These are phyloP conservation scores for Colletotrichum graminicola DNA, from an alignment of 2,329 filamentous ascomycete species.

Conservation along the genomic window DNA sequence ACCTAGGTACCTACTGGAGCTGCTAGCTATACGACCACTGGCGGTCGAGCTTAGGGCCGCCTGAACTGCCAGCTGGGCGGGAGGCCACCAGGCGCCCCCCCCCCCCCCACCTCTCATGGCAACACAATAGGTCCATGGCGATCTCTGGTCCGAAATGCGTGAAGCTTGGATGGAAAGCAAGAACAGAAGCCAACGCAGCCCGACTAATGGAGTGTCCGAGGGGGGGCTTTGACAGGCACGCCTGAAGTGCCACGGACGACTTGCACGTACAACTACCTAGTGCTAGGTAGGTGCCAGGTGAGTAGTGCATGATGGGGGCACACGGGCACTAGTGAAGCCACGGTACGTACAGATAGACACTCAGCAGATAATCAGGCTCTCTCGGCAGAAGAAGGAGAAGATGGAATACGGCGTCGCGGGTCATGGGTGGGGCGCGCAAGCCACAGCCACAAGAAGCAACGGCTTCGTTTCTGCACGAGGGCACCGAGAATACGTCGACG, in stretches of 20 bases:
- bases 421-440: too few species aligned
- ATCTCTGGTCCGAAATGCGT: not conserved
- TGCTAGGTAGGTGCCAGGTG: not conserved
- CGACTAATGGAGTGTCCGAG: not conserved
- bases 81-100: constrained; percentile 18
- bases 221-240: not conserved
- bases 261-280: too few species aligned
- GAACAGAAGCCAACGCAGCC: not conserved
- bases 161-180: not conserved
- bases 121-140: not conserved
- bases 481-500: not conserved
- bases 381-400: not conserved
- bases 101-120: not conserved
- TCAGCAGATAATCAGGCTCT: too few species aligned
- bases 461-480: constrained; percentile 2
- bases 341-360: too few species aligned
- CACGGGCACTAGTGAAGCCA: constrained; percentile 14
- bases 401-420: constrained; percentile 1
- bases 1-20: too few species aligned
- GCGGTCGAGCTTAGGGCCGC: constrained; percentile 7
- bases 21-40: not conserved
- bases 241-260: constrained; percentile 19
- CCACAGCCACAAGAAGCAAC: not conserved
- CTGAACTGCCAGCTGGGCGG: not conserved
- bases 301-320: not conserved